Base-by-base conservation (phyloP, 2,329 filamentous ascomycete species). In the Talaromyces piceae region DNA sequence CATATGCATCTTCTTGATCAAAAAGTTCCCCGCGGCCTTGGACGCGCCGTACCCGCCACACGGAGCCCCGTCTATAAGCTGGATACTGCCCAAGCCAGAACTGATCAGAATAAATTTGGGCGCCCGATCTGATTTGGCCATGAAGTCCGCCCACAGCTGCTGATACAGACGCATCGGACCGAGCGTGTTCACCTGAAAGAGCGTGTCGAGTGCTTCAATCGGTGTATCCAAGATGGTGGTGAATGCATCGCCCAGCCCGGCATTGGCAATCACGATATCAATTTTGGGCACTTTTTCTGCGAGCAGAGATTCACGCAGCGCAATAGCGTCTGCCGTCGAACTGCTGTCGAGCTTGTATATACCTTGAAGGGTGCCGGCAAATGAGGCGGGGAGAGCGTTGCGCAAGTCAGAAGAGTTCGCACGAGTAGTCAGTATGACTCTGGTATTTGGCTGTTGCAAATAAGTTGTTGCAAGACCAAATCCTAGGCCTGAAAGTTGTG, bases 261-360 rank as follows among this genome's bases (percentile, higher is more conserved):
- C 51, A 23, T 53, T 53, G n/a, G 51, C 51, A 25, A 53, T 43
- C 11, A 53, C 18, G n/a, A 53, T 45, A 25, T 53, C 51, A 25
- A 53, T 49, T 23, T 53, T 53, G 26, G 5, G 25, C 25, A 52
- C 6, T 4, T 11, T 26, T 1, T 37, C 5, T 3, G 51, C 41
- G 2, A 49, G 25, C 5, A 53, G 43, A 2, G 47, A 16, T 6
- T 49, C 20, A 12, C 51, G 46, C 5, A 49, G 51, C 16, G 47
- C 20, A 11, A 53, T 33, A 7, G 51, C 41, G 26, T 53, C 51
- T 1, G 20, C 28, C n/a, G 46, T 49, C 11, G 51, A 53, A 22
- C 41, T 47, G 11, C 51, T 53, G 26, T 53, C 51, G 26, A 53
- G 51, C 12, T 43, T 53, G 51, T 53, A 53, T 27, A 49, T 43